A percentile compares a stretch with the other conserved stretches of the same genome.
Evolutionary conservation across 2,329 filamentous ascomycete genomes (phyloP).

Genomic region (Septoria petroselini): DNA sequence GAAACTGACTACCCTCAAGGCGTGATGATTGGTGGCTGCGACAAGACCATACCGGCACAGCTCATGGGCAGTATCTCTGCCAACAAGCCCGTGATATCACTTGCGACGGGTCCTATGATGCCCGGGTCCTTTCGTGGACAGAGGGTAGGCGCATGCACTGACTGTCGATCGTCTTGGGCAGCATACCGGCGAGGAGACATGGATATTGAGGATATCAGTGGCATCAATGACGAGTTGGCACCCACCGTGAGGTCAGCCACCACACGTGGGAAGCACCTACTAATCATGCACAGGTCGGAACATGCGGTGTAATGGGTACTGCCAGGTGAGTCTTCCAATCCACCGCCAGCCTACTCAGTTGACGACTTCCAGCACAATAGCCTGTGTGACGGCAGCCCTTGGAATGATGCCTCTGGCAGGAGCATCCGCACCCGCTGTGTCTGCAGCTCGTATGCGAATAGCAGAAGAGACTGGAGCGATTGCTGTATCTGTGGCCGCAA

Average conservation of each 20-base stretch:
- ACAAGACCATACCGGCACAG: conserved; percentile 71
- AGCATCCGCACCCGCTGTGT: conserved; percentile 54
- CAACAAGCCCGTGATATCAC: conserved; percentile 66
- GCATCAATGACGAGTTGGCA: conserved; percentile 68
- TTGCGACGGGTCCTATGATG: conserved; percentile 74
- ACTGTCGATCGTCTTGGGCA: conserved; percentile 73
- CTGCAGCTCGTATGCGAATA: conserved; percentile 51
- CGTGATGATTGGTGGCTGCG: conserved; percentile 56
- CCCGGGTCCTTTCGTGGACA: conserved; percentile 63
- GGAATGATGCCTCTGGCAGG: conserved; percentile 54
- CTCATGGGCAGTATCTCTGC: conserved; percentile 73
- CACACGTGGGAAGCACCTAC: background rate
- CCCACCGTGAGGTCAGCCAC: conserved; percentile 55
- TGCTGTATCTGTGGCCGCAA: conserved; percentile 45
- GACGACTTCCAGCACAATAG: conserved; percentile 50
- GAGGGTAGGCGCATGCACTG: conserved; percentile 69
- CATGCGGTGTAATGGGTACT: conserved; percentile 58
- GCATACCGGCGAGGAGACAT: conserved; percentile 62
- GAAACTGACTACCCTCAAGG: background rate
- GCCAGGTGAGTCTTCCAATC: conserved; percentile 32
- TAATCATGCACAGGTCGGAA: conserved; percentile 38
- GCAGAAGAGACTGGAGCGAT: conserved; percentile 54
- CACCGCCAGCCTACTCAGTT: background rate
- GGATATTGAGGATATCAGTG: conserved; percentile 68
- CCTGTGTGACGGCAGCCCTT: conserved; percentile 52